These are phyloP conservation scores for Hydnomerulius pinastri DNA, from an alignment of 768 basidiomycete genomes.

Conservation along the genomic window DNA sequence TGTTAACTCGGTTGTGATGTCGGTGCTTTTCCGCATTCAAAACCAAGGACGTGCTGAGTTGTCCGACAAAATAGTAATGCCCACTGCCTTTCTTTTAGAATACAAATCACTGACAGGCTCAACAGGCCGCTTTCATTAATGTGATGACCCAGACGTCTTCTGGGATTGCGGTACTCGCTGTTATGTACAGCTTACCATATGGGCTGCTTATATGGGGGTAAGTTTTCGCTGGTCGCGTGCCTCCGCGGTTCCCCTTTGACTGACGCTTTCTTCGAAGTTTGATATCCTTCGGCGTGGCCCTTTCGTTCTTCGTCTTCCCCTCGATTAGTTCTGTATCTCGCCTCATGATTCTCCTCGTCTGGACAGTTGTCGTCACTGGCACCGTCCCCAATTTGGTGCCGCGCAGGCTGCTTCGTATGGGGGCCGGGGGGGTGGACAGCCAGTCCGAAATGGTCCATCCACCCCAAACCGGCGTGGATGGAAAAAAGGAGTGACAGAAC, in stretches of 20 bases:
- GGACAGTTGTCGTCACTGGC: no score
- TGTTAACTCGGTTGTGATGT: constrained; percentile 36
- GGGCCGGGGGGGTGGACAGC: no score
- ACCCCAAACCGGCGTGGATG: no score
- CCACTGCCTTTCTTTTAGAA: background rate
- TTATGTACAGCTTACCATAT: constrained; percentile 34
- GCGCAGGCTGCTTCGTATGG: no score
- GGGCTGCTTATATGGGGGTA: constrained; percentile 32
- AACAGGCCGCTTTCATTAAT: constrained; percentile 25
- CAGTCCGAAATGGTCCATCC: no score
- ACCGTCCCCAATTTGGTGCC: no score
- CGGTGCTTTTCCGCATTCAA: constrained; percentile 37
- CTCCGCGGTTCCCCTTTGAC: no score
- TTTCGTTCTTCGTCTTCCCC: no score
- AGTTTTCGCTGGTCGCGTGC: no score
- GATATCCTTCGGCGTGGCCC: background rate
- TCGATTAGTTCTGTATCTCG: no score
- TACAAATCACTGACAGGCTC: background rate
- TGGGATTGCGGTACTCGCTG: constrained; percentile 28
- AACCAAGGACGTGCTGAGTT: constrained; percentile 23
- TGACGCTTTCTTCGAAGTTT: background rate
- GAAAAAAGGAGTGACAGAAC: no score
- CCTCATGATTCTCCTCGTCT: no score
- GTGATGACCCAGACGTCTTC: constrained; percentile 6
- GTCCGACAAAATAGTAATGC: background rate